These are phyloP conservation scores for Solidago caesia DNA, from an alignment of 129 eudicot species.

Conservation along the genomic window DNA sequence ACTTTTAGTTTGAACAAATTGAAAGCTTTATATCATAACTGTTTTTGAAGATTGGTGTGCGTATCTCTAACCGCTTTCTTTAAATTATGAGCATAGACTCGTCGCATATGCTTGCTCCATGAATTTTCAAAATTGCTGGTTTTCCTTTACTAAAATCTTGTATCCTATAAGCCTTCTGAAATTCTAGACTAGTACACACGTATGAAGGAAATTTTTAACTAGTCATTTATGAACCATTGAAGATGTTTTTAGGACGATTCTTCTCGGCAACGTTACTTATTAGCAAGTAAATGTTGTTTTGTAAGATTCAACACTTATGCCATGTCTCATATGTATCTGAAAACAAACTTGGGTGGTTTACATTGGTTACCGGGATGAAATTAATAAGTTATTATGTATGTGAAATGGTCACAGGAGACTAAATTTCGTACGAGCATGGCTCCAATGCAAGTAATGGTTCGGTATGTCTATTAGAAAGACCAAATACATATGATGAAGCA, in stretches of 20 bases:
- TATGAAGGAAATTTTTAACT: not conserved
- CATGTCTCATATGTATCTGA: too few relatives aligned
- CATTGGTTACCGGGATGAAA: too few relatives aligned
- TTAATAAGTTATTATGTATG: too few relatives aligned
- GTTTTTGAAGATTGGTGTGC: conserved; percentile 15
- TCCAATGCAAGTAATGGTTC: too few relatives aligned
- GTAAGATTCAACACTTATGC: too few relatives aligned
- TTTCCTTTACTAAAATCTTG: conserved; percentile 9
- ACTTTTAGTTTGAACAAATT: not conserved
- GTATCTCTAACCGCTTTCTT: conserved; percentile 4
- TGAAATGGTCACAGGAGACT: too few relatives aligned
- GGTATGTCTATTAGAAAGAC: too few relatives aligned
- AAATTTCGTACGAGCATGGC: too few relatives aligned
- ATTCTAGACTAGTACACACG: not conserved
- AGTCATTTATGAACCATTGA: not conserved
- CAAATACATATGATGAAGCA: too few relatives aligned
- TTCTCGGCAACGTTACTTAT: too few relatives aligned
- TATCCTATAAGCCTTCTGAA: not conserved
- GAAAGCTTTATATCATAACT: not conserved
- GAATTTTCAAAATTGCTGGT: not conserved
- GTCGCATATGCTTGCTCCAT: conserved; percentile 5
- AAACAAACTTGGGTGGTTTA: too few relatives aligned
- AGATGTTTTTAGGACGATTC: not conserved
- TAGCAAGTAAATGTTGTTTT: too few relatives aligned
- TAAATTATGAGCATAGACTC: conserved; percentile 8